phyloP scores from a whole-genome alignment of 1,284 basidiomycete genomes.

The Xerocomus minutiporus region DNA sequence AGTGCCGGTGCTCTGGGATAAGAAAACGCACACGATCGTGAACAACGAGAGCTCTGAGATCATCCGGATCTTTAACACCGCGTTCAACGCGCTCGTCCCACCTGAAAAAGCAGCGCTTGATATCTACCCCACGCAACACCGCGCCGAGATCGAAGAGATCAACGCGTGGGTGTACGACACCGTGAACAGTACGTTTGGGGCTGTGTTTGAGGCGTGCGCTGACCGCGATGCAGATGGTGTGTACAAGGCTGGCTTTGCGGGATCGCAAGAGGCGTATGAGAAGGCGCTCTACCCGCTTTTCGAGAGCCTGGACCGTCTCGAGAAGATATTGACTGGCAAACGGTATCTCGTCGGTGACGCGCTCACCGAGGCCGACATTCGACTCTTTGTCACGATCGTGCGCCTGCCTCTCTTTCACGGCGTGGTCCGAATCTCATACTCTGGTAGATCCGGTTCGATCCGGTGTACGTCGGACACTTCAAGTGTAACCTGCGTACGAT shows the following conservation, averaged over 20 bases:
- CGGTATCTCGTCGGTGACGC: slow-evolving; percentile 78
- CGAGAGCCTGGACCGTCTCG: slow-evolving; percentile 74
- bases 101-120: slow-evolving; percentile 64
- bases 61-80: slow-evolving; percentile 86
- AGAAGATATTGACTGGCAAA: slow-evolving; percentile 72
- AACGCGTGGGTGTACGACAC: slow-evolving; percentile 86
- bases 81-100: slow-evolving; percentile 72
- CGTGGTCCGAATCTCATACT: neutral
- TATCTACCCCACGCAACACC: slow-evolving; percentile 72
- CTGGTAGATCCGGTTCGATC: slow-evolving; percentile 50
- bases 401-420: slow-evolving; percentile 27
- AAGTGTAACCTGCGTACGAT: slow-evolving; percentile 88
- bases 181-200: slow-evolving; percentile 60
- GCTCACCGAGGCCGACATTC: slow-evolving; percentile 89
- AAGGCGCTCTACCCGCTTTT: slow-evolving; percentile 71
- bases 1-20: slow-evolving; percentile 95
- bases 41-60: slow-evolving; percentile 96
- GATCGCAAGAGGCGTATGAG: slow-evolving; percentile 78
- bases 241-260: slow-evolving; percentile 90
- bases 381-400: slow-evolving; percentile 89
- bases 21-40: slow-evolving; percentile 83
- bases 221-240: slow-evolving; percentile 57
- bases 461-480: slow-evolving; percentile 89
- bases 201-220: neutral
- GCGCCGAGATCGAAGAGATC: slow-evolving; percentile 78